phyloP scores from a whole-genome alignment of 192 early-diverging fungal species.

The Coemansia sp. region DNA sequence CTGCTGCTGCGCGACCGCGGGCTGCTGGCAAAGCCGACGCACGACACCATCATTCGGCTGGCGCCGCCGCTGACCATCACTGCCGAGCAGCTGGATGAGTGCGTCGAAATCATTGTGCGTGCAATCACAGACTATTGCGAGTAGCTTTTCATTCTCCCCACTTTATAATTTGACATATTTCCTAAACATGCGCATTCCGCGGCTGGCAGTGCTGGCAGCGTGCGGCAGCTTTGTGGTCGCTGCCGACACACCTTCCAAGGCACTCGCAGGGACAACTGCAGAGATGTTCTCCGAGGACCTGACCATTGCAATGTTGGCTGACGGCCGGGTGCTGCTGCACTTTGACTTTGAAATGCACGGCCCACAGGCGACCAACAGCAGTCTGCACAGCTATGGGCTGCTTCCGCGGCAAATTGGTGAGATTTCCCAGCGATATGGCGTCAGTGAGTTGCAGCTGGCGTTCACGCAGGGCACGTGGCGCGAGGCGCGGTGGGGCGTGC shows the following conservation, averaged over 20 bases:
- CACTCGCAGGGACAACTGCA: conserved; percentile 16
- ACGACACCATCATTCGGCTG: conserved; percentile 96
- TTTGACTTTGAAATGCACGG: conserved; percentile 70
- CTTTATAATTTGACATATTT: neutral
- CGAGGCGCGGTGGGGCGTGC: conserved; percentile 71
- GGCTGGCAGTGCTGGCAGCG: conserved; percentile 11
- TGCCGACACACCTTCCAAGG: neutral
- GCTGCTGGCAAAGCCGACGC: conserved; percentile 96
- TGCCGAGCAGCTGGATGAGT: conserved; percentile 81
- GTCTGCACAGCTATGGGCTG: conserved; percentile 70
- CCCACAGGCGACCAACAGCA: conserved; percentile 9
- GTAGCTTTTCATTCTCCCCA: conserved; percentile 1
- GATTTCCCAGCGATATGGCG: conserved; percentile 69
- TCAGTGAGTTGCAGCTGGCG: conserved; percentile 77
- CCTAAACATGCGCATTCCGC: conserved; percentile 11
- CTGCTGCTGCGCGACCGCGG: conserved; percentile 89
- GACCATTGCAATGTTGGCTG: conserved; percentile 63
- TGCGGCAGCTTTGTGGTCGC: conserved; percentile 5
- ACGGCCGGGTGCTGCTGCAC: conserved; percentile 78
- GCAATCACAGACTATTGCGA: conserved; percentile 65
- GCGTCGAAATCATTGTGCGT: conserved; percentile 74
- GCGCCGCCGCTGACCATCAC: conserved; percentile 94
- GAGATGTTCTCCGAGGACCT: conserved; percentile 68
- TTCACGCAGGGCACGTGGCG: conserved; percentile 92
- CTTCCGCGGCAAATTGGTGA: conserved; percentile 85